These are phyloP conservation scores for Bruguiera parviflora DNA, from an alignment of 345 rosid genomes.

Conservation along the genomic window DNA sequence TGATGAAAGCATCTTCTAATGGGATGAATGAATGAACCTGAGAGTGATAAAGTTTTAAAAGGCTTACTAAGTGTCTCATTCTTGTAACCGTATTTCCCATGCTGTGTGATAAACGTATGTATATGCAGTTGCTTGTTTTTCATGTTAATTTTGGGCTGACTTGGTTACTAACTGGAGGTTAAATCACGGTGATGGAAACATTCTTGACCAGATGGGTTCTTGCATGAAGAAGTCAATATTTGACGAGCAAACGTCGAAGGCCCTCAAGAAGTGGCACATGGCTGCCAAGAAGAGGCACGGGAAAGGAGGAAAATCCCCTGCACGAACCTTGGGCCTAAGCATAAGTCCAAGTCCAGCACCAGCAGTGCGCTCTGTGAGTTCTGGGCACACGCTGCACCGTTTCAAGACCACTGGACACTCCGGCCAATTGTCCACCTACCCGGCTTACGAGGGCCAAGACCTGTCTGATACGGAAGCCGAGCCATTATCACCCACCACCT, in stretches of 20 bases:
- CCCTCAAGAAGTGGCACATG: constrained; percentile 88
- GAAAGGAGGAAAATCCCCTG: constrained; percentile 49
- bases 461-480: constrained; percentile 63
- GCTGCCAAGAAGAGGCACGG: constrained; percentile 57
- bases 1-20: no score
- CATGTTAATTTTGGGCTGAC: not conserved
- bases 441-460: constrained; percentile 43
- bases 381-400: constrained; percentile 50
- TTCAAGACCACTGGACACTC: constrained; percentile 83
- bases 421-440: constrained; percentile 23
- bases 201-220: constrained; percentile 71
- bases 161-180: no score
- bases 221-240: constrained; percentile 83
- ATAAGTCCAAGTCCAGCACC: constrained; percentile 37
- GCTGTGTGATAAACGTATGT: no score
- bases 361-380: constrained; percentile 21
- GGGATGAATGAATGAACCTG: no score
- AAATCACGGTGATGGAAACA: not conserved
- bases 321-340: constrained; percentile 47
- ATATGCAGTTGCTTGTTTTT: not conserved
- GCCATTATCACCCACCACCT: constrained; percentile 43
- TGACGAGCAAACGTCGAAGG: constrained; percentile 89
- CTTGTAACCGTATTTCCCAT: no score
- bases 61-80: no score
- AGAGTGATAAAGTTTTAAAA: no score